Evolutionary conservation across 2,329 filamentous ascomycete genomes (phyloP), one percentile per base, ranked within the genome.

Genomic region (Ophiostoma sp.): DNA sequence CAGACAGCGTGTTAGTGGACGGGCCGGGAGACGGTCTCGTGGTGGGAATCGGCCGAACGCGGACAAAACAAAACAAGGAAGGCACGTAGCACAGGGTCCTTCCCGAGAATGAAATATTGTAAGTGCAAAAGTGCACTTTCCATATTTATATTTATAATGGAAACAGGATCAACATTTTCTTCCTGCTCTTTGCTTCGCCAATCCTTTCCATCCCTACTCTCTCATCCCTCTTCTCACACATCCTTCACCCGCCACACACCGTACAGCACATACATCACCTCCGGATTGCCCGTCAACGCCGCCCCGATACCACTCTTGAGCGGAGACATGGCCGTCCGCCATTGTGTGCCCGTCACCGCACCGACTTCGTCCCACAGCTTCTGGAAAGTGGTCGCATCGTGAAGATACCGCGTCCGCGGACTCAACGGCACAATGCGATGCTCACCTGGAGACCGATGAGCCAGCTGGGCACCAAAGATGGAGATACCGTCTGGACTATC

Each of bases 311-410:
- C 69, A 22, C 22, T 55, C 11, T 5, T 28, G 50, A 31, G 25
- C n/a, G 71, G 61, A 7, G 69, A 28, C 17, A 59, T 57, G 3
- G 39, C 70, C 15, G 70, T 50, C 22, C 42, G 48, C 77, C 77
- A 77, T 63, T 39, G 71, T 39, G 76, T 77, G 28, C 79, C 79
- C 19, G 80, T 77, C 68, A 77, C 74, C 12, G 78, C 74, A 11
- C 80, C 80, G 52, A 82, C 78, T 48, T 81, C 78, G 33, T 81
- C 76, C 82, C 82, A 84, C 77, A 83, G 75, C 70, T 77, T 75
- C 76, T 82, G 81, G 81, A 84, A 85, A 19, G 80, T 82, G 28
- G 77, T 75, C 19, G 79, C 77, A 68, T 84, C 81, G 77, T 85
- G 84, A 2, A 81, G 76, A 72, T 81, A 85, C 22, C 79, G 77